Percentiles rank a stretch among this genome's conserved stretches.
Evolutionary conservation across 331 rosid species (phyloP).

Genomic region (Malus hybrid): DNA sequence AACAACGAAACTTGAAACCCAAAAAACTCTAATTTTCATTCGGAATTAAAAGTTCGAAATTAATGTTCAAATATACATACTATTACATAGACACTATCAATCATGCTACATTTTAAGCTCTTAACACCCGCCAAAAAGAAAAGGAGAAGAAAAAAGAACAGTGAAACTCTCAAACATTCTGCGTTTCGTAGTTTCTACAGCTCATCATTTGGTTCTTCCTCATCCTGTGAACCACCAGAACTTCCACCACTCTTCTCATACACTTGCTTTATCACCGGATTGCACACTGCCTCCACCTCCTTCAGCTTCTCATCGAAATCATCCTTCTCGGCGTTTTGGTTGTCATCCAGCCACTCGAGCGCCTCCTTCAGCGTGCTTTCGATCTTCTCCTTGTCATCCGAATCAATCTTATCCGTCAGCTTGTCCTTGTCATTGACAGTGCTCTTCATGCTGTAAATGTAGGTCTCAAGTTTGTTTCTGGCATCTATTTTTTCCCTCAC

Average conservation of each 20-base stretch:
- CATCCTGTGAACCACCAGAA: slow-evolving; percentile 15
- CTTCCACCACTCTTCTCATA: slow-evolving; percentile 40
- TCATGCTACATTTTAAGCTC: neutral
- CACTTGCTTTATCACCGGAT: slow-evolving; percentile 38
- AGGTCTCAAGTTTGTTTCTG: slow-evolving; percentile 40
- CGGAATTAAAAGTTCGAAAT: neutral
- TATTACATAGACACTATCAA: too few relatives aligned
- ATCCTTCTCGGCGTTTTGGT: slow-evolving; percentile 38
- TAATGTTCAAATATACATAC: neutral
- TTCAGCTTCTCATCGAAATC: slow-evolving; percentile 47
- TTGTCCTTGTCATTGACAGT: slow-evolving; percentile 32
- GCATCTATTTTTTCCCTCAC: slow-evolving; percentile 38
- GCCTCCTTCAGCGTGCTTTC: slow-evolving; percentile 34
- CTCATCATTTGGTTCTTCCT: slow-evolving; percentile 38
- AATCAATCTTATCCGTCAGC: slow-evolving; percentile 36
- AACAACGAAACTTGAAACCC: too few relatives aligned
- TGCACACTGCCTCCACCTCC: slow-evolving; percentile 45
- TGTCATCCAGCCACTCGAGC: slow-evolving; percentile 46
- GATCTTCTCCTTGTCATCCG: slow-evolving; percentile 44
- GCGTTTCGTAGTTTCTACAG: slow-evolving; percentile 10
- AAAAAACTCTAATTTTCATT: neutral
- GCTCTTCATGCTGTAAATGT: slow-evolving; percentile 38
- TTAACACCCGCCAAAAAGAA: neutral
- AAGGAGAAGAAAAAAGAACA: neutral
- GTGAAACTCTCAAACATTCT: neutral